Evolutionary conservation across 2,329 filamentous ascomycete genomes (phyloP).

Genomic region (Colletotrichum caudatum): DNA sequence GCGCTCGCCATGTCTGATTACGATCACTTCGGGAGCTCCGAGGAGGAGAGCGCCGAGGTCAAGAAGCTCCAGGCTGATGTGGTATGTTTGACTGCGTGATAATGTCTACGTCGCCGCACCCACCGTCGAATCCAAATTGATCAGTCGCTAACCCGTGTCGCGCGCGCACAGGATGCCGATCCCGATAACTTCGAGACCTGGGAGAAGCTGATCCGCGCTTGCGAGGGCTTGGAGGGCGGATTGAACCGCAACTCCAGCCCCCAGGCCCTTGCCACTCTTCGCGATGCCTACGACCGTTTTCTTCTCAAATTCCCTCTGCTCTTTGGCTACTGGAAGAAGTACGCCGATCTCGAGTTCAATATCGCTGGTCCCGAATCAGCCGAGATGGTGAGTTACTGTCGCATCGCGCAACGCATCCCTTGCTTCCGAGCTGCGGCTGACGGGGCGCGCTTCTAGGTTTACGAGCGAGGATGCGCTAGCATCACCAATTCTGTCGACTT

Average conservation of each 20-base stretch:
- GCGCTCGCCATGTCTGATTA: conserved; percentile 74
- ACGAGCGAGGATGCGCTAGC: conserved; percentile 93
- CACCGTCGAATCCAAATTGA: conserved; percentile 11
- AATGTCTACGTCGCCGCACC: conserved; percentile 9
- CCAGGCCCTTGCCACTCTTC: conserved; percentile 87
- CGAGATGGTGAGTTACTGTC: conserved; percentile 79
- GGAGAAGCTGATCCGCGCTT: conserved; percentile 90
- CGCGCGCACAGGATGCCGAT: conserved; percentile 67
- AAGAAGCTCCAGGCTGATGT: conserved; percentile 82
- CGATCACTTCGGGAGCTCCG: conserved; percentile 75
- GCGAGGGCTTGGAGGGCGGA: conserved; percentile 88
- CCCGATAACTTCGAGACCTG: conserved; percentile 94
- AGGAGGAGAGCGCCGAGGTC: conserved; percentile 86
- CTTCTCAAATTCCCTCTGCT: conserved; percentile 94
- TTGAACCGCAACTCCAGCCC: conserved; percentile 97
- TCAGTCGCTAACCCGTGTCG: conserved; percentile 1
- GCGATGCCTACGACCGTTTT: conserved; percentile 91
- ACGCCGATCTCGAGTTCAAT: conserved; percentile 96
- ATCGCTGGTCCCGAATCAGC: conserved; percentile 97
- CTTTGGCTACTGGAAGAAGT: conserved; percentile 99
- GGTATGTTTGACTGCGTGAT: conserved; percentile 65
- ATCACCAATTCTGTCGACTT: conserved; percentile 95
- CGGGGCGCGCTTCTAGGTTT: conserved; percentile 71
- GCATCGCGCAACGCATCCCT: conserved; percentile 27
- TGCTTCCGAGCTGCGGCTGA: conserved; percentile 12